Percentiles rank a stretch among this genome's conserved stretches.
phyloP scores from a whole-genome alignment of 345 rosid species.

The Eucalyptus pauciflora region DNA sequence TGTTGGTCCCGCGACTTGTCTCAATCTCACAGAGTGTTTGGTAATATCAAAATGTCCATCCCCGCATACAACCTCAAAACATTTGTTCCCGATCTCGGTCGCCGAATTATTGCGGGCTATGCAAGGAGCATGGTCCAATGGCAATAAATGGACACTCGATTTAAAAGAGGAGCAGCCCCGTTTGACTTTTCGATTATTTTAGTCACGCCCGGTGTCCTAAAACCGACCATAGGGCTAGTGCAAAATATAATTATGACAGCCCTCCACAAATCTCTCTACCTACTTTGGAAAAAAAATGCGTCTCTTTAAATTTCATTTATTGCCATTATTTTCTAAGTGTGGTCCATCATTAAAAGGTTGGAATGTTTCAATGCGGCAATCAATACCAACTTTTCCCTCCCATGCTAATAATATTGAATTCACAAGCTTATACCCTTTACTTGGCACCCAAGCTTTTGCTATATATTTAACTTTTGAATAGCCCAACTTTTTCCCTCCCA shows the following conservation, averaged over 20 bases:
- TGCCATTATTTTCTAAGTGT: not conserved
- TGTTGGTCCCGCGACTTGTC: accelerated
- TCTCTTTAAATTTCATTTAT: not conserved
- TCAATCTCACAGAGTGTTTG: accelerated
- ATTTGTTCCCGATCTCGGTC: not conserved
- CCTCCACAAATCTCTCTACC: not conserved
- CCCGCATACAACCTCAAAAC: not conserved
- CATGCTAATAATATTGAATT: not conserved
- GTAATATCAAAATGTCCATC: not conserved
- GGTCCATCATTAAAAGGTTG: not conserved
- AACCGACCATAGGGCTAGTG: not conserved
- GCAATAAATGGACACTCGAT: not conserved
- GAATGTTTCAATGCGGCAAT: not conserved
- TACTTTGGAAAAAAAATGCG: not conserved
- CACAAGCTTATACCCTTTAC: not conserved
- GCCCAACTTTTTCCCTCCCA: not conserved
- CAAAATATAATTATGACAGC: not conserved
- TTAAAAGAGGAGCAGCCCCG: not conserved
- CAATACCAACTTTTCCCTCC: not conserved
- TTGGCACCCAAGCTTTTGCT: not conserved
- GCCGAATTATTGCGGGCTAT: not conserved
- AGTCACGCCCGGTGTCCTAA: not conserved
- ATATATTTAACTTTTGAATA: not conserved
- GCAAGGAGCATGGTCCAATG: not conserved
- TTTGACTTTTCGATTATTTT: not conserved